phyloP scores from a whole-genome alignment of 1,284 basidiomycete species.

The Marasmius tenuissimus region DNA sequence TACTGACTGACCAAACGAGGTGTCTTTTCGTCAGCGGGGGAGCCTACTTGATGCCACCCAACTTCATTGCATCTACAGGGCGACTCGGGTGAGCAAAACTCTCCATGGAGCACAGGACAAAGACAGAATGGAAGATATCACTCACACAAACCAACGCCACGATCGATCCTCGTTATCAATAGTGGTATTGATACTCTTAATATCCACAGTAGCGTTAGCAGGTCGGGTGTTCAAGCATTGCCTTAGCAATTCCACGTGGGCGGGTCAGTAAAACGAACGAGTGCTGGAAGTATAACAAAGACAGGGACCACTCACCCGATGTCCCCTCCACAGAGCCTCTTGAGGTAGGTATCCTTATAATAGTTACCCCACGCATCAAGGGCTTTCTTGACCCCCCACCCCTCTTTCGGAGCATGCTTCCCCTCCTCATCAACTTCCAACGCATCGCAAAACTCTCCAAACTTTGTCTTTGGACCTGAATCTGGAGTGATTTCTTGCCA shows the following conservation, averaged over 20 bases:
- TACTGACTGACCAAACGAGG: neutral
- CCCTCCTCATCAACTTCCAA: constrained; percentile 67
- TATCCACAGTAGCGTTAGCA: constrained; percentile 40
- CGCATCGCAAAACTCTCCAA: constrained; percentile 72
- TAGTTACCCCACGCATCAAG: constrained; percentile 60
- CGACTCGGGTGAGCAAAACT: too few species aligned
- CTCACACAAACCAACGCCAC: constrained; percentile 63
- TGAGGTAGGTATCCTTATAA: constrained; percentile 48
- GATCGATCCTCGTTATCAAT: constrained; percentile 54
- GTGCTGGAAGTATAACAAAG: too few species aligned
- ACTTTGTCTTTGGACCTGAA: constrained; percentile 46
- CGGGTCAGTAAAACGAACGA: constrained; percentile 18
- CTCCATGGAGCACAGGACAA: too few species aligned
- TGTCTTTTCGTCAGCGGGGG: constrained; percentile 37
- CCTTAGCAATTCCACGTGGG: constrained; percentile 27
- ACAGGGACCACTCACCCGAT: constrained; percentile 19
- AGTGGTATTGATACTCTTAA: constrained; percentile 41
- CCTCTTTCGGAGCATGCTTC: constrained; percentile 44
- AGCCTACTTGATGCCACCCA: constrained; percentile 61
- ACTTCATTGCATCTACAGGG: constrained; percentile 62
- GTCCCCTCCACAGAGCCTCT: constrained; percentile 26
- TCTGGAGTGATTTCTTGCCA: constrained; percentile 60
- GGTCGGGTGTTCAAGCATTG: constrained; percentile 61
- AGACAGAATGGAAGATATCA: too few species aligned
- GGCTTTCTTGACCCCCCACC: constrained; percentile 67